Conservation (phyloP, 2,329 filamentous ascomycete genomes). For the Fusarium sp. region DNA sequence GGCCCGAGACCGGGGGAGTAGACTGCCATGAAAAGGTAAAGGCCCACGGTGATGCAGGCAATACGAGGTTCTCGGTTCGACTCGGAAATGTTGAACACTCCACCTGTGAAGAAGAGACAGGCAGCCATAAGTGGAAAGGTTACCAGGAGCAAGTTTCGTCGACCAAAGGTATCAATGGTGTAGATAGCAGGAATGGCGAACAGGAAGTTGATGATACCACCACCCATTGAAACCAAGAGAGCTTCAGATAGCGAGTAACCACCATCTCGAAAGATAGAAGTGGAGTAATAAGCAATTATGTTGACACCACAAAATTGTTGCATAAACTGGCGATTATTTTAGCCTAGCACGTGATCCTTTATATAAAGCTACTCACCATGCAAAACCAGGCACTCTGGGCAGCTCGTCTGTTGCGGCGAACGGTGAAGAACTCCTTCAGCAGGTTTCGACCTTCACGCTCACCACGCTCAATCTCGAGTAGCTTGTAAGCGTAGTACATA, state of each 20-base stretch:
- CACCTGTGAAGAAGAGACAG: slow-evolving; percentile 66
- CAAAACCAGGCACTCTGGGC: slow-evolving; percentile 55
- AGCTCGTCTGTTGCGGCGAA: slow-evolving; percentile 54
- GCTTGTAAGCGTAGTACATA: slow-evolving; percentile 63
- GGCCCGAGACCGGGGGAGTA: slow-evolving; percentile 67
- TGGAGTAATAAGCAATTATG: slow-evolving; percentile 69
- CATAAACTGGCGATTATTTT: slow-evolving; percentile 48
- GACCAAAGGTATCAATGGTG: slow-evolving; percentile 71
- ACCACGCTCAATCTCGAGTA: slow-evolving; percentile 51
- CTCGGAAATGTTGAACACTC: slow-evolving; percentile 60
- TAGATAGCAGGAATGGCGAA: slow-evolving; percentile 70
- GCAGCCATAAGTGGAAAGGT: slow-evolving; percentile 70
- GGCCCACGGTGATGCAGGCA: slow-evolving; percentile 53
- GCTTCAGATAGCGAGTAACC: slow-evolving; percentile 58
- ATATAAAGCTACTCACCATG: slow-evolving; percentile 46
- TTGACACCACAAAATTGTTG: slow-evolving; percentile 62
- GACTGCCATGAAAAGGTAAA: slow-evolving; percentile 58
- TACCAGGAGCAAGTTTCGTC: slow-evolving; percentile 67
- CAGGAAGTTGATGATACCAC: slow-evolving; percentile 69
- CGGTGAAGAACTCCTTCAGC: slow-evolving; percentile 55
- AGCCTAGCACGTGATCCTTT: neutral
- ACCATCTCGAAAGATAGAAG: slow-evolving; percentile 57
- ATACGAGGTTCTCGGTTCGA: slow-evolving; percentile 39
- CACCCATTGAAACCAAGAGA: slow-evolving; percentile 68
- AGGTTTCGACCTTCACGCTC: slow-evolving; percentile 50